These are phyloP conservation scores for Rhytidhysteron rufulum DNA, from an alignment of 2,329 filamentous ascomycete species.

Conservation along the genomic window DNA sequence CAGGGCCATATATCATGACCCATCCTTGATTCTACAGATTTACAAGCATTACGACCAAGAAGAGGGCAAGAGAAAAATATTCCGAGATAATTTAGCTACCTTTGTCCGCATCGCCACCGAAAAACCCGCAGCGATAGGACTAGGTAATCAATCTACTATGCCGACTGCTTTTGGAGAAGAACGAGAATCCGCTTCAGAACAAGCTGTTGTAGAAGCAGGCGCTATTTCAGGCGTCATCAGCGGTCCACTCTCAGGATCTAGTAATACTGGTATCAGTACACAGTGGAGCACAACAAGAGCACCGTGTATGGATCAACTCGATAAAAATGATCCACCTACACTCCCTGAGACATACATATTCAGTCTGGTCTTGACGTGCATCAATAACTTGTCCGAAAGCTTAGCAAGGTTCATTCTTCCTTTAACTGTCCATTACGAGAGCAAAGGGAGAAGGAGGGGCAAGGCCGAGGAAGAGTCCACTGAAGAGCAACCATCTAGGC, in stretches of 20 bases:
- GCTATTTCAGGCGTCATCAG: conserved; percentile 84
- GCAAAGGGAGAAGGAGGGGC: conserved; percentile 40
- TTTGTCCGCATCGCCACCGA: conserved; percentile 93
- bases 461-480: conserved; percentile 32
- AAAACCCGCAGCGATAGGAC: conserved; percentile 81
- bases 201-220: conserved; percentile 83
- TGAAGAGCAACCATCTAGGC: conserved; percentile 20
- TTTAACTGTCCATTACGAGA: conserved; percentile 76
- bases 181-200: conserved; percentile 63
- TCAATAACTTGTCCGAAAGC: conserved; percentile 86
- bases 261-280: conserved; percentile 72
- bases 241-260: conserved; percentile 56
- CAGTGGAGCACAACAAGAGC: conserved; percentile 88
- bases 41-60: conserved; percentile 75
- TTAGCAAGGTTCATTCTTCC: conserved; percentile 91
- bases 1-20: conserved; percentile 77
- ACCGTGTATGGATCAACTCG: conserved; percentile 88
- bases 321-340: conserved; percentile 79
- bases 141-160: conserved; percentile 83
- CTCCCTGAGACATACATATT: conserved; percentile 94
- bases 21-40: conserved; percentile 71
- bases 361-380: conserved; percentile 80
- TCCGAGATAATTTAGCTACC: conserved; percentile 78
- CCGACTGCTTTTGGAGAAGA: conserved; percentile 60
- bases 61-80: conserved; percentile 67